Evolutionary conservation across 2,329 filamentous ascomycete species (phyloP).

Genomic region (Cladophialophora exuberans): DNA sequence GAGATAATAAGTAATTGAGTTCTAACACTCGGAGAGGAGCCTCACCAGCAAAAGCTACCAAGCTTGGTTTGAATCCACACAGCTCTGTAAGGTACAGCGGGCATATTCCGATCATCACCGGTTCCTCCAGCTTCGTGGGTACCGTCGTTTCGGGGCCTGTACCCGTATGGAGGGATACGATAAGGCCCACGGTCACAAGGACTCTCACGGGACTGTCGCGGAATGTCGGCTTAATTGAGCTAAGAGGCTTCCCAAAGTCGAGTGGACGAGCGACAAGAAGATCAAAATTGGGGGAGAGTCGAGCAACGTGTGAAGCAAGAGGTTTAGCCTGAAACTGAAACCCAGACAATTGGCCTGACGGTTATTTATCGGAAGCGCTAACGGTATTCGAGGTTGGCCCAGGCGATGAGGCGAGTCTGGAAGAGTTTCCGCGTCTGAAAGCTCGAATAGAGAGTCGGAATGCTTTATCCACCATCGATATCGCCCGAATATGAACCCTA

Average conservation of each 20-base stretch:
- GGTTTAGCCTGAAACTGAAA: not conserved
- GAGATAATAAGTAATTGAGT: too few species aligned
- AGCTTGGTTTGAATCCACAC: too few species aligned
- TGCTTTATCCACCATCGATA: too few species aligned
- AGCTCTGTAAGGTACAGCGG: too few species aligned
- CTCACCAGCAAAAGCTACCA: too few species aligned
- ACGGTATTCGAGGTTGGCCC: not conserved
- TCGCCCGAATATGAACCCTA: too few species aligned
- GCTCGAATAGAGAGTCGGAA: too few species aligned
- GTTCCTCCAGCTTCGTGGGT: too few species aligned
- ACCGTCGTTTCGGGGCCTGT: not conserved
- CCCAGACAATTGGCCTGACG: not conserved
- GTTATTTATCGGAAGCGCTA: not conserved
- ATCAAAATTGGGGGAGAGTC: not conserved
- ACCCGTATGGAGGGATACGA: not conserved
- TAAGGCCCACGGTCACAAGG: not conserved
- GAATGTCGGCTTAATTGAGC: conserved; percentile 7
- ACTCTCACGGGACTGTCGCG: not conserved
- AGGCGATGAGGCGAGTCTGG: not conserved
- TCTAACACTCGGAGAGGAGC: too few species aligned
- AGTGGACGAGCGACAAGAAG: not conserved
- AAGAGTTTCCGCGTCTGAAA: not conserved
- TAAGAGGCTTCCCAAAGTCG: too few species aligned
- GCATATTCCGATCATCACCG: too few species aligned
- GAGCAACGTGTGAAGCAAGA: not conserved